Base-by-base conservation (phyloP, 306 rosid species). In the Prunus persica region DNA sequence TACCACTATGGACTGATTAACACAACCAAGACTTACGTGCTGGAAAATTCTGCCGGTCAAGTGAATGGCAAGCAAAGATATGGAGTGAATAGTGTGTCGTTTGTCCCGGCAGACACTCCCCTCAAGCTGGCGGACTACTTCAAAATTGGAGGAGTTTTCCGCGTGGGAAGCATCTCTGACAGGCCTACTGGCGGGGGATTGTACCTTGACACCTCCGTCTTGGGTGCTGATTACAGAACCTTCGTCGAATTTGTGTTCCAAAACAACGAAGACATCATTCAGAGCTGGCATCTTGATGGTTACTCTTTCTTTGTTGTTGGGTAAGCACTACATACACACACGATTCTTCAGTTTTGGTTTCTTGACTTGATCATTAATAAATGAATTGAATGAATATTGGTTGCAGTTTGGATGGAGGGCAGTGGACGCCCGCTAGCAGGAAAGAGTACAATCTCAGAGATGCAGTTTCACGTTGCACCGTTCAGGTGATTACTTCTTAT, bases 231-330 rank as follows among this genome's bases (percentile, higher is more conserved):
- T 69, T 95, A 73, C 74, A 87, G 99, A 86, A 20, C 89, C 41
- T 95, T 88, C 34, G 49, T 92, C 2, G 99, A 95, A 85, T 86
- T 95, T 72, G 91, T 95, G 69, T 95, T 95, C 86, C 97, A 95
- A 83, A 95, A 95, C 81, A 72, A 84, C 61, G 99, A 95, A 81
- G 88, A 92, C 68, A 85, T 92, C 25, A 47, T 95, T 73, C 99
- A 95, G 80, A 92, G 89, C 84, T 88, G 85, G 81, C 99, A 95
- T 82, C 88, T 95, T n/a, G 84, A 88, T 87, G 99, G 99, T 87
- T 95, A 95, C 90, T 83, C 89, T 69, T 95, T 90, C 89, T 95
- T 88, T 56, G 99, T 95, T 1, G 97, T 95, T 67, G 99, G 98
- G 98, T 95, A 77, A 84, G 88, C 43, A 38, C 43, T 38, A 9